These are phyloP conservation scores for Apiotrichum laibachii DNA, from an alignment of 1,284 basidiomycete species.

Conservation along the genomic window DNA sequence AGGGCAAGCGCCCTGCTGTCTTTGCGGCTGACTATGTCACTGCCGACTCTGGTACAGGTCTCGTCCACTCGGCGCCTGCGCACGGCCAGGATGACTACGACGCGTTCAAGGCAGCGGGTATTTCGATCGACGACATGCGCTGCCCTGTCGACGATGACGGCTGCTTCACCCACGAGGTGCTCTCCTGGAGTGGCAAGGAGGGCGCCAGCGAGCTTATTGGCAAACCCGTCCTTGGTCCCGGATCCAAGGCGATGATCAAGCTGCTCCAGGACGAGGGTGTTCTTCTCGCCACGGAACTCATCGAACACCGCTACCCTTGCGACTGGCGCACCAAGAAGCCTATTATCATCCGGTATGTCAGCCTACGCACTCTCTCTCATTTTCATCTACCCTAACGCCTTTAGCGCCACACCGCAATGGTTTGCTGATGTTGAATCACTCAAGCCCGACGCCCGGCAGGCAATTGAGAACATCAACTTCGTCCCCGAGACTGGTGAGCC, in stretches of 20 bases:
- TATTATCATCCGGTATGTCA: conserved; percentile 70
- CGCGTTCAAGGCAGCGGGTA: conserved; percentile 57
- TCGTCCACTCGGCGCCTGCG: conserved; percentile 93
- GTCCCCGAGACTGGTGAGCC: conserved; percentile 71
- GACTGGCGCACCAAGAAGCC: conserved; percentile 97
- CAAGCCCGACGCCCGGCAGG: conserved; percentile 70
- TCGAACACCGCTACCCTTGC: conserved; percentile 89
- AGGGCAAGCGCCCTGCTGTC: conserved; percentile 56
- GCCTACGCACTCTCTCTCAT: background rate
- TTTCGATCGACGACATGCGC: conserved; percentile 47
- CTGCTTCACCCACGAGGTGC: conserved; percentile 62
- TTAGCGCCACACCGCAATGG: conserved; percentile 95
- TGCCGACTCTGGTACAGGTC: conserved; percentile 83
- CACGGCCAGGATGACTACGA: conserved; percentile 93
- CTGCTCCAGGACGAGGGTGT: conserved; percentile 61
- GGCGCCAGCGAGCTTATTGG: conserved; percentile 55
- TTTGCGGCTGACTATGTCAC: conserved; percentile 69
- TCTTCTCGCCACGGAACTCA: conserved; percentile 66
- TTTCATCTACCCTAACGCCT: background rate
- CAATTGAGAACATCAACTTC: conserved; percentile 73
- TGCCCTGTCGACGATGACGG: conserved; percentile 86
- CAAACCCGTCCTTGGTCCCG: conserved; percentile 68
- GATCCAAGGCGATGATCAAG: conserved; percentile 64
- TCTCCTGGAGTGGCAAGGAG: conserved; percentile 57
- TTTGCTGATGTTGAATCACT: conserved; percentile 87